Conservation (phyloP, 2,329 filamentous ascomycete genomes). For the Hirsutella rhossiliensis region DNA sequence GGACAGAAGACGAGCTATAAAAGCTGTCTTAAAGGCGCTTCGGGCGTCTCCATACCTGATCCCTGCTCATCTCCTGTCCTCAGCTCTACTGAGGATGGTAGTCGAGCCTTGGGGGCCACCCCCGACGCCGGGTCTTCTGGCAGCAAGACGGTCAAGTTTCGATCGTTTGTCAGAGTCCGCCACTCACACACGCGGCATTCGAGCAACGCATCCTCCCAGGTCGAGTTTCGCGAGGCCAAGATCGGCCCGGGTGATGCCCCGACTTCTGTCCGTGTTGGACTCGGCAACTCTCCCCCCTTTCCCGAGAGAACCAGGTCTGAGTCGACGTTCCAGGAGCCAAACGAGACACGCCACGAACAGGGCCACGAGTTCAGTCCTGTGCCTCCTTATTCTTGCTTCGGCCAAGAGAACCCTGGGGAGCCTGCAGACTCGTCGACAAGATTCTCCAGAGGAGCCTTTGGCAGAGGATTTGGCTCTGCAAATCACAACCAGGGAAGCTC, state of each 20-base stretch:
- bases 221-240: neutral
- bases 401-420: no score
- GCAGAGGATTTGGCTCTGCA: neutral
- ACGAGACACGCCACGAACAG: neutral
- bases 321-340: neutral
- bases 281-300: neutral
- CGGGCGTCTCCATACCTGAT: neutral
- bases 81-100: neutral
- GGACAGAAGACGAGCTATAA: no score
- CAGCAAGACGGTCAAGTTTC: slow-evolving; percentile 15
- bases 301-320: neutral
- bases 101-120: neutral
- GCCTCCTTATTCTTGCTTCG: no score
- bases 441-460: neutral
- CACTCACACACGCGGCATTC: slow-evolving; percentile 4
- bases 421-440: no score
- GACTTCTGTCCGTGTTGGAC: no score
- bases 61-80: neutral
- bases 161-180: slow-evolving; percentile 9
- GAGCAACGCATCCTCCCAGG: neutral
- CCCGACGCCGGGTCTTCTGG: slow-evolving; percentile 8
- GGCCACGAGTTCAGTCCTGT: no score
- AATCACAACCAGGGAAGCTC: neutral
- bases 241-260: slow-evolving; percentile 2
- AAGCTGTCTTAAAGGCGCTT: neutral